A percentile compares a stretch with the other conserved stretches of the same genome.
These are phyloP conservation scores for apple (Malus domestica) DNA, from an alignment of 306 rosid genomes.

Conservation along the genomic window ASM211411v1 NC_041790.1:12642001-12642500, in stretches of 20 bases:
- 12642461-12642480: neutral
- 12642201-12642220: neutral
- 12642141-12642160: neutral
- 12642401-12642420: neutral
- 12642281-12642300: neutral
- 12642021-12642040: neutral
- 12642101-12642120: neutral
- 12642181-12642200: neutral
- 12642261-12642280: neutral
- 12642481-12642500: neutral
- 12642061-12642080: neutral
- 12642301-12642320: neutral
- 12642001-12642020: neutral
- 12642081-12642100: neutral
- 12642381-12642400: neutral
- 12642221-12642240: neutral
- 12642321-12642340: neutral
- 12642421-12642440: neutral
- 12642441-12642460: neutral
- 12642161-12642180: neutral
- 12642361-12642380: neutral
- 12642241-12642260: conserved; percentile 16
- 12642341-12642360: neutral
- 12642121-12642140: neutral
- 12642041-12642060: neutral